Evolutionary conservation across 805 yeast genomes (phyloP).

Genomic region (Priceomyces castillae): DNA sequence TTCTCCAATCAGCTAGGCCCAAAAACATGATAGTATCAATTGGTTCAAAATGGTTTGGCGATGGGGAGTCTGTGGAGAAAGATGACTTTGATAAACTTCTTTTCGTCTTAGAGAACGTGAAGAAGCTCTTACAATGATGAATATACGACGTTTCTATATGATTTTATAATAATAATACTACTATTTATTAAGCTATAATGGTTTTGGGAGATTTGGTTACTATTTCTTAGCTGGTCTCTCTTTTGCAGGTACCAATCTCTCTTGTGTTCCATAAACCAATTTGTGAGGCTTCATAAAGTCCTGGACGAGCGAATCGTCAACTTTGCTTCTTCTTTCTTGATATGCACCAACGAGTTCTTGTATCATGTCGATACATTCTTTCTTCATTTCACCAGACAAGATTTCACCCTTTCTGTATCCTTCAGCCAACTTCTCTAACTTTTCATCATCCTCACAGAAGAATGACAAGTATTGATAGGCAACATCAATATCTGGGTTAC

Average conservation of each 20-base stretch:
- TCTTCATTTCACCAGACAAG: constrained; percentile 91
- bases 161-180: background rate
- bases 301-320: constrained; percentile 60
- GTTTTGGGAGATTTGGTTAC: background rate
- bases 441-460: constrained; percentile 85
- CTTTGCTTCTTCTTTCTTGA: constrained; percentile 71
- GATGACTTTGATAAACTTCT: constrained; percentile 47
- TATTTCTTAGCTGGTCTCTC: constrained; percentile 40
- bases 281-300: constrained; percentile 83
- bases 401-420: constrained; percentile 77
- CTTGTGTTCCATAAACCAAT: constrained; percentile 69
- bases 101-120: constrained; percentile 37
- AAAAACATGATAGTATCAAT: constrained; percentile 44
- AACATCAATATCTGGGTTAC: constrained; percentile 93
- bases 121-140: constrained; percentile 10
- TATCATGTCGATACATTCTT: constrained; percentile 74
- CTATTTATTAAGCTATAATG: background rate
- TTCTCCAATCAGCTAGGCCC: constrained; percentile 25
- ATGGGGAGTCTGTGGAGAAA: constrained; percentile 21
- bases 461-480: constrained; percentile 90
- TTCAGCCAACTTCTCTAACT: constrained; percentile 58
- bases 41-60: constrained; percentile 48
- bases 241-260: constrained; percentile 71
- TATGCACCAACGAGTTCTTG: constrained; percentile 77
- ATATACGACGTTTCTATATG: background rate